phyloP scores from a whole-genome alignment of 2,329 filamentous ascomycete species.

The Sarocladium kiliense region DNA sequence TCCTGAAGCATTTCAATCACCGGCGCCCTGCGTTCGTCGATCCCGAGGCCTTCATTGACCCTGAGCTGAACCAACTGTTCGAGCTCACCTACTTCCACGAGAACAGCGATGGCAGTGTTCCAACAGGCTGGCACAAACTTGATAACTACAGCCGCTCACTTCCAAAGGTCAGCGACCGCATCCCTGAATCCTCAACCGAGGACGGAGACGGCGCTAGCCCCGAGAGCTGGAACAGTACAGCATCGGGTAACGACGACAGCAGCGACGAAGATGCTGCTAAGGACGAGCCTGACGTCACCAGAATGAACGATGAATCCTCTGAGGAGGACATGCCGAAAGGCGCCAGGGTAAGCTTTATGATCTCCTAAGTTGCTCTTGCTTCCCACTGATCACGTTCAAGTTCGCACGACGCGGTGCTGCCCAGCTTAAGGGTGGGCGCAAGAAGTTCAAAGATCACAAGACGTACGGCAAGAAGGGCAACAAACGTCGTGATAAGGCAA shows the following conservation, averaged over 20 bases:
- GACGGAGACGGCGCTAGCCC: conserved; percentile 43
- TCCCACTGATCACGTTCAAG: conserved; percentile 8
- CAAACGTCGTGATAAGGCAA: conserved; percentile 41
- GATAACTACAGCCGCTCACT: conserved; percentile 51
- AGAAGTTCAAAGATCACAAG: conserved; percentile 41
- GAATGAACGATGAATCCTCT: conserved; percentile 55
- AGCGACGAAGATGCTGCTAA: conserved; percentile 44
- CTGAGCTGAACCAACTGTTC: conserved; percentile 67
- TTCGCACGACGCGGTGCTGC: conserved; percentile 13
- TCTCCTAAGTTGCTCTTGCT: background rate
- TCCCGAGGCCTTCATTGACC: conserved; percentile 53
- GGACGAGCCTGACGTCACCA: conserved; percentile 32
- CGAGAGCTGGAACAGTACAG: conserved; percentile 40
- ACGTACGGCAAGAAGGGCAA: conserved; percentile 44
- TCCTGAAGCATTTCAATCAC: conserved; percentile 43
- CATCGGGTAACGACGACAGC: conserved; percentile 46
- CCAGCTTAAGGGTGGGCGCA: conserved; percentile 33
- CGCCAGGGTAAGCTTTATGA: conserved; percentile 5
- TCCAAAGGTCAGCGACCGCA: conserved; percentile 44
- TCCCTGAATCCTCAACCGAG: conserved; percentile 34
- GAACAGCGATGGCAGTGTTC: conserved; percentile 50
- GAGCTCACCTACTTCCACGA: conserved; percentile 64
- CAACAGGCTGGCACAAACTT: conserved; percentile 63
- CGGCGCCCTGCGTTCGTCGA: conserved; percentile 48
- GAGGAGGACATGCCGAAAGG: conserved; percentile 40